Conservation (phyloP, 768 basidiomycete species). For the Crassisporium funariophilum region DNA sequence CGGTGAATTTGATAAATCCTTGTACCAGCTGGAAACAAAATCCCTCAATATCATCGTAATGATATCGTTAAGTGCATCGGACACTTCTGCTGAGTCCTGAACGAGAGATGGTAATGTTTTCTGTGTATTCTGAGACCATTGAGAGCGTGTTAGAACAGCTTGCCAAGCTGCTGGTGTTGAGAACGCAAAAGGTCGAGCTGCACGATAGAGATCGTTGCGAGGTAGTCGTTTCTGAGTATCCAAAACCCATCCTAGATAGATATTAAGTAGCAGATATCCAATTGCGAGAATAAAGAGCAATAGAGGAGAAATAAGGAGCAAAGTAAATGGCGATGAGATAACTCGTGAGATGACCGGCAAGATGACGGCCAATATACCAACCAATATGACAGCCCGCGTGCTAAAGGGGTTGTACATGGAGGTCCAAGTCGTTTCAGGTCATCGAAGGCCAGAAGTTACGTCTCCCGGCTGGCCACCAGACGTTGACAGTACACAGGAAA, state of each 20-base stretch:
- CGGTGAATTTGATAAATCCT: constrained; percentile 79
- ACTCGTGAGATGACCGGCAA: constrained; percentile 58
- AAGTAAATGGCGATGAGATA: constrained; percentile 64
- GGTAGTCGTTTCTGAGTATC: constrained; percentile 44
- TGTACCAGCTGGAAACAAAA: constrained; percentile 92
- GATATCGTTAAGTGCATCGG: constrained; percentile 75
- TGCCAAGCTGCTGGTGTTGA: constrained; percentile 96
- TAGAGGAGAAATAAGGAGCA: constrained; percentile 66
- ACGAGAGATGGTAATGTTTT: constrained; percentile 68
- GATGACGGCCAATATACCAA: constrained; percentile 58
- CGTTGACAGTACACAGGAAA: neutral
- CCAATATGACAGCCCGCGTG: constrained; percentile 53
- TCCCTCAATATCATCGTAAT: constrained; percentile 81
- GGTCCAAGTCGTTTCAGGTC: constrained; percentile 16
- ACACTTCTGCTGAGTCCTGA: constrained; percentile 65
- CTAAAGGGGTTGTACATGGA: constrained; percentile 43
- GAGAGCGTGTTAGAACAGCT: constrained; percentile 83
- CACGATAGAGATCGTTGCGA: constrained; percentile 46
- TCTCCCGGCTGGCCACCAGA: constrained; percentile 6
- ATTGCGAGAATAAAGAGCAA: constrained; percentile 50
- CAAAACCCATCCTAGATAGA: constrained; percentile 60
- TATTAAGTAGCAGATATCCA: constrained; percentile 52
- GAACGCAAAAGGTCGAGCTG: constrained; percentile 79
- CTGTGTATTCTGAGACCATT: constrained; percentile 79
- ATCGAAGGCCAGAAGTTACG: constrained; percentile 8